phyloP scores from a whole-genome alignment of 2,329 filamentous ascomycete species.

The Talaromyces amestolkiae region DNA sequence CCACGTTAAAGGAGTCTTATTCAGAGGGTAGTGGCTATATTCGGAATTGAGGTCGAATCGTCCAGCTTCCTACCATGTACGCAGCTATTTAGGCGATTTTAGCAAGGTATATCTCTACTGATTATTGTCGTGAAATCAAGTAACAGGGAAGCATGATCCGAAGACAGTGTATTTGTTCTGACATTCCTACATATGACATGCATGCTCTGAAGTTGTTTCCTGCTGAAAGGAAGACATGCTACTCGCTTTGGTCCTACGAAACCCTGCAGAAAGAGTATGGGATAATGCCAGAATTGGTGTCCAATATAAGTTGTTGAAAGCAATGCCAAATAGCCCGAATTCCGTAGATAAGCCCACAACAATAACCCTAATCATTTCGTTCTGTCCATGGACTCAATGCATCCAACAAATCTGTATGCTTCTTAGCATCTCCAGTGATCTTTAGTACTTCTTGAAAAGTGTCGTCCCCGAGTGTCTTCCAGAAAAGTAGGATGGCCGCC shows the following conservation, averaged over 20 bases:
- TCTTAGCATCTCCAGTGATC: conserved; percentile 22
- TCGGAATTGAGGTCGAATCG: neutral
- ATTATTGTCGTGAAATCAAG: neutral
- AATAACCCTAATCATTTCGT: conserved; percentile 5
- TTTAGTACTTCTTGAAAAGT: conserved; percentile 41
- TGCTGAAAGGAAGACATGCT: neutral
- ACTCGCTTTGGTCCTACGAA: neutral
- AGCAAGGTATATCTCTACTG: neutral
- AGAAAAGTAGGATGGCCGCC: conserved; percentile 49
- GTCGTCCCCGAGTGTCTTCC: conserved; percentile 39
- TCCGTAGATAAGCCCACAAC: neutral
- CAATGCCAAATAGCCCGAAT: neutral
- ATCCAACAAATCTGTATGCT: conserved; percentile 20
- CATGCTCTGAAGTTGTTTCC: neutral
- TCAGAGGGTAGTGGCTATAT: neutral
- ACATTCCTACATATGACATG: neutral
- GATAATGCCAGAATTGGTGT: neutral
- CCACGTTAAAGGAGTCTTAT: neutral
- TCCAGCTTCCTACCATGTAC: neutral
- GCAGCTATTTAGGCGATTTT: neutral
- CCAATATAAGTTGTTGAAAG: neutral
- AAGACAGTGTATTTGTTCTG: neutral
- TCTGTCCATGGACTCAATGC: conserved; percentile 14
- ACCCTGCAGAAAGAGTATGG: neutral
- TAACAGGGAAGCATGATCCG: neutral